These are phyloP conservation scores for Penicillium sp. DNA, from an alignment of 2,329 filamentous ascomycete species.

Conservation along the genomic window DNA sequence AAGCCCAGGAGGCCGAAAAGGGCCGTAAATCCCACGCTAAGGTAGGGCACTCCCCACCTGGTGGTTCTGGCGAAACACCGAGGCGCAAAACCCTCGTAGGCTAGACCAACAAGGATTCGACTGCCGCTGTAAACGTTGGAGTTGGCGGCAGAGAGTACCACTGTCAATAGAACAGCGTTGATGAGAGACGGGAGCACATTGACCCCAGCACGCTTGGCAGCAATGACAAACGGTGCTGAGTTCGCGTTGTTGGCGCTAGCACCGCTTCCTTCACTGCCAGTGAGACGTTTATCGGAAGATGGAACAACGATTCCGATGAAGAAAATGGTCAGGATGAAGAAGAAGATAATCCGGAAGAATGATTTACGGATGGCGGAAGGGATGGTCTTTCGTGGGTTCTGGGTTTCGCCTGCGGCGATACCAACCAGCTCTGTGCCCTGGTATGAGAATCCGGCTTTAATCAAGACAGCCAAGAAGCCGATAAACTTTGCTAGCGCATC, in stretches of 20 bases:
- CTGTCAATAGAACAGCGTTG: slow-evolving; percentile 45
- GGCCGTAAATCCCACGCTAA: slow-evolving; percentile 45
- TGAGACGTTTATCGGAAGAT: slow-evolving; percentile 57
- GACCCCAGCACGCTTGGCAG: slow-evolving; percentile 39
- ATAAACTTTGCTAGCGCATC: slow-evolving; percentile 66
- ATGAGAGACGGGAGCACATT: slow-evolving; percentile 41
- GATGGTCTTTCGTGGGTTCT: slow-evolving; percentile 69
- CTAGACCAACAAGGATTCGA: slow-evolving; percentile 64
- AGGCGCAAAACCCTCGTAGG: slow-evolving; percentile 48
- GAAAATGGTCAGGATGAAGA: slow-evolving; percentile 52
- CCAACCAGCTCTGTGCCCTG: slow-evolving; percentile 71
- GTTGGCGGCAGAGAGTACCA: slow-evolving; percentile 46
- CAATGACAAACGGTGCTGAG: slow-evolving; percentile 47
- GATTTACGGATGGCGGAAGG: slow-evolving; percentile 72
- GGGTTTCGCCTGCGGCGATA: slow-evolving; percentile 74
- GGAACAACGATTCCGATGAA: slow-evolving; percentile 72
- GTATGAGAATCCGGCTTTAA: slow-evolving; percentile 43
- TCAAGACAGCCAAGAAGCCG: slow-evolving; percentile 56
- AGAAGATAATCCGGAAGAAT: slow-evolving; percentile 70
- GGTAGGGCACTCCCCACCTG: slow-evolving; percentile 46
- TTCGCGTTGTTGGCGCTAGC: slow-evolving; percentile 27
- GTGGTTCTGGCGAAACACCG: slow-evolving; percentile 43
- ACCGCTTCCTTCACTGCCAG: slow-evolving; percentile 33
- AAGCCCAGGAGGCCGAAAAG: slow-evolving; percentile 65
- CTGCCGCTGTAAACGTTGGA: slow-evolving; percentile 39